Conservation (phyloP, 352 stramenopile genomes). For the Pythium apleroticum region DNA sequence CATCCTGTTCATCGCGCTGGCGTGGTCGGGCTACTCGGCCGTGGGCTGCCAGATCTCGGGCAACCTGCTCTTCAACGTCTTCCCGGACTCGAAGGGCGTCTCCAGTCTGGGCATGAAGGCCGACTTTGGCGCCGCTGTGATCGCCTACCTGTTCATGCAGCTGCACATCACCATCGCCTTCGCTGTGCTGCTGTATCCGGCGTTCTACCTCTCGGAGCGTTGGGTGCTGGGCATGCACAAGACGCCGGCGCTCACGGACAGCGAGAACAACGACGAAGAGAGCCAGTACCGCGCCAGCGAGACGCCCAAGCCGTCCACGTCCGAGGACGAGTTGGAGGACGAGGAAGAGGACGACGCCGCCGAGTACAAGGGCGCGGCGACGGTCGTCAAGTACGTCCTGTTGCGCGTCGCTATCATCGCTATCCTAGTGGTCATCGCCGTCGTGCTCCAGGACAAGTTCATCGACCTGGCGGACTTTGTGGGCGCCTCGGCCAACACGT, state of each 20-base stretch:
- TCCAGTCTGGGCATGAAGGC: constrained; percentile 45
- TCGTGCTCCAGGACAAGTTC: constrained; percentile 48
- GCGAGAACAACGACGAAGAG: neutral
- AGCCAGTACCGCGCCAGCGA: constrained; percentile 20
- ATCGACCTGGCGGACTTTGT: constrained; percentile 67
- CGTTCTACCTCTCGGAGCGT: constrained; percentile 64
- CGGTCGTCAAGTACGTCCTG: constrained; percentile 32
- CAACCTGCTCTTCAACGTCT: constrained; percentile 28
- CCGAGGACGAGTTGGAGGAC: too few relatives aligned
- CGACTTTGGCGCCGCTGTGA: constrained; percentile 43
- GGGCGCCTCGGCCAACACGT: constrained; percentile 53
- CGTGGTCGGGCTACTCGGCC: constrained; percentile 6
- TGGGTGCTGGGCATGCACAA: constrained; percentile 65
- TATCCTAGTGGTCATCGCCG: constrained; percentile 39
- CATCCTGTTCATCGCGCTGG: constrained; percentile 27
- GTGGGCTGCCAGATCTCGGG: neutral
- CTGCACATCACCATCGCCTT: constrained; percentile 49
- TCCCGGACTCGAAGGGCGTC: constrained; percentile 33
- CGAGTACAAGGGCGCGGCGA: constrained; percentile 37
- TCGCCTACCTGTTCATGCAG: constrained; percentile 62
- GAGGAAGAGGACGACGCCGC: constrained; percentile 30
- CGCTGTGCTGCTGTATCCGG: constrained; percentile 48
- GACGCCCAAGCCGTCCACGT: constrained; percentile 4
- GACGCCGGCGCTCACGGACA: neutral
- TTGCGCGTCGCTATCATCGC: constrained; percentile 56